These are phyloP conservation scores for Alternaria solani DNA, from an alignment of 2,329 filamentous ascomycete species.

Conservation along the genomic window DNA sequence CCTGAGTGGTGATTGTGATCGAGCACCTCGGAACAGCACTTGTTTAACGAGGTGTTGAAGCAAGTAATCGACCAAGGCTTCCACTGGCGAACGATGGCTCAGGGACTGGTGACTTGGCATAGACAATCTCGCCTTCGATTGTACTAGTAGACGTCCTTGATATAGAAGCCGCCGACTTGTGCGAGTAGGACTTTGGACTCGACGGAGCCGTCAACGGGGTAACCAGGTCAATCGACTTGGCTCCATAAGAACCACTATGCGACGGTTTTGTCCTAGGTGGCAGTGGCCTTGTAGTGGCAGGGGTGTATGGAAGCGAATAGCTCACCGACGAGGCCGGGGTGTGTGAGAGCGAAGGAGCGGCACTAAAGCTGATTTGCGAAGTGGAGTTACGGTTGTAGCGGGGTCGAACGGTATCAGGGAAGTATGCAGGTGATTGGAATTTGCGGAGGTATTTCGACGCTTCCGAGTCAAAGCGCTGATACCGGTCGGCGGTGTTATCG, in stretches of 20 bases:
- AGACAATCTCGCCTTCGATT: constrained; percentile 50
- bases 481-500: constrained; percentile 36
- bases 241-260: constrained; percentile 49
- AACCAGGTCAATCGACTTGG: constrained; percentile 56
- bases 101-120: constrained; percentile 46
- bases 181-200: constrained; percentile 45
- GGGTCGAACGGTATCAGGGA: constrained; percentile 41
- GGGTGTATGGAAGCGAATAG: constrained; percentile 55
- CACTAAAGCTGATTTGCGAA: constrained; percentile 47
- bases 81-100: constrained; percentile 47
- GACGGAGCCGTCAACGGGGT: constrained; percentile 50
- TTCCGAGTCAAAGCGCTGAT: constrained; percentile 46
- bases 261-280: constrained; percentile 51
- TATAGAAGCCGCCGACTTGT: constrained; percentile 43
- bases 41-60: constrained; percentile 31
- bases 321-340: constrained; percentile 57
- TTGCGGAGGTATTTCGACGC: constrained; percentile 54
- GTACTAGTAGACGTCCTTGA: constrained; percentile 44
- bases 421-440: constrained; percentile 45
- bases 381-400: constrained; percentile 48
- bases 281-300: constrained; percentile 48
- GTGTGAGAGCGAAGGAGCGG: constrained; percentile 56
- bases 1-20: background rate
- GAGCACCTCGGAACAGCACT: background rate
- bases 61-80: constrained; percentile 49